Evolutionary conservation across 2,329 filamentous ascomycete species (phyloP).

Genomic region (Fusarium circinatum): DNA sequence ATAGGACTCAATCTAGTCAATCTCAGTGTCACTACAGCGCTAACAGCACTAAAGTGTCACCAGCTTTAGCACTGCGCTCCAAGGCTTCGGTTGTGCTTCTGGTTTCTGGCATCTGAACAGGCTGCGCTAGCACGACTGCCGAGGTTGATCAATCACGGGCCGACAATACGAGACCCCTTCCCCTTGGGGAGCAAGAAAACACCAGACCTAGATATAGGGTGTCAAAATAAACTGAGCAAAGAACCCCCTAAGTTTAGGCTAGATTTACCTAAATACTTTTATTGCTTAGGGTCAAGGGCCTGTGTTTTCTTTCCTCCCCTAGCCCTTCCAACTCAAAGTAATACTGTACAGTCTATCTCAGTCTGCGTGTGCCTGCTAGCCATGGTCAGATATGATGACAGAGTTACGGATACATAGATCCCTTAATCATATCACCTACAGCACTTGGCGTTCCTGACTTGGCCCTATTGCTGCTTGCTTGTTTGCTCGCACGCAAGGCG

Average conservation of each 20-base stretch:
- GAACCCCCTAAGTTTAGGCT: too few relatives aligned
- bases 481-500: not conserved
- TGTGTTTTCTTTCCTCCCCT: too few relatives aligned
- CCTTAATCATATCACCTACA: not conserved
- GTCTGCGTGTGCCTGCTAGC: not conserved
- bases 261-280: too few relatives aligned
- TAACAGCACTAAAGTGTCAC: slow-evolving; percentile 3
- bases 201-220: too few relatives aligned
- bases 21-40: not conserved
- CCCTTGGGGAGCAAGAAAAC: not conserved
- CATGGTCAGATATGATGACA: slow-evolving; percentile 2
- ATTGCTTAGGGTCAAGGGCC: too few relatives aligned
- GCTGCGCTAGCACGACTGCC: slow-evolving; percentile 24
- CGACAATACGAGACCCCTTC: slow-evolving; percentile 17
- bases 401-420: not conserved
- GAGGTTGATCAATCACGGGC: slow-evolving; percentile 27
- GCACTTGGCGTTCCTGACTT: not conserved
- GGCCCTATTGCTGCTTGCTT: not conserved
- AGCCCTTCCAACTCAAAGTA: slow-evolving; percentile 10
- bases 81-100: slow-evolving; percentile 31
- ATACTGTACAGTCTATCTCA: not conserved
- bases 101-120: slow-evolving; percentile 30
- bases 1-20: not conserved
- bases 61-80: slow-evolving; percentile 10
- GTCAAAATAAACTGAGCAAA: too few relatives aligned